Evolutionary conservation across 192 early-diverging fungal genomes (phyloP), one percentile per base, ranked within the genome.

Genomic region (Coemansia sp.): DNA sequence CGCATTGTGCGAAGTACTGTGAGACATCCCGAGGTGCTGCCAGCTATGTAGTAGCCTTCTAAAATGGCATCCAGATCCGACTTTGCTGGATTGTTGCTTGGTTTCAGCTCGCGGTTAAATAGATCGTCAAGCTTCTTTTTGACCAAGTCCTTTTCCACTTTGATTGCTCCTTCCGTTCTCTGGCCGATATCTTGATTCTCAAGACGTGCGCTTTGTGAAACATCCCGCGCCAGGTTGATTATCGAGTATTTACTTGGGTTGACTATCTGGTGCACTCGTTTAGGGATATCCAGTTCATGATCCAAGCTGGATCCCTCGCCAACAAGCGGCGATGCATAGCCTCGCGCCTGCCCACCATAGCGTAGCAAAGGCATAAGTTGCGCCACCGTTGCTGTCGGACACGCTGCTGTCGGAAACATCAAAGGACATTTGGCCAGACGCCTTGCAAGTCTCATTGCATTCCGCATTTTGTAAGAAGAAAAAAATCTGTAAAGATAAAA

Each of bases 1-100:
- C 75, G 67, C 80, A 77, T 83, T 6, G 56, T 62, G n/a, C 58
- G 68, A 51, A 83, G 68, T 38, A 77, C 75, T 12, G 10, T 4
- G 6, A 71, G 41, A 52, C 80, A 63, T 1, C 30, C 49, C 2
- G 10, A 2, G 18, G 49, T 60, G 62, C 62, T 63, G 12, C 41
- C 18, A n/a, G 70, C 18, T 4, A 45, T 41, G 39, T 48, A 46
- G 66, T 65, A 83, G 8, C 75, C 80, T 12, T 76, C 71, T 7
- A 83, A 52, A 46, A 83, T 56, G 41, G 74, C 75, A 23, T 39
- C 41, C 52, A 66, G 67, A 16, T 75, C 73, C 11, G 39, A 46
- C 1, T n/a, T 16, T 5, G 57, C 38, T 33, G 66, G 62, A 1
- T 26, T 26, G 51, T 21, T 11, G 12, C 0, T 21, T 26, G 51